Evolutionary conservation across 495 filamentous ascomycete species (phyloP).

Genomic region (Daldinia loculata): DNA sequence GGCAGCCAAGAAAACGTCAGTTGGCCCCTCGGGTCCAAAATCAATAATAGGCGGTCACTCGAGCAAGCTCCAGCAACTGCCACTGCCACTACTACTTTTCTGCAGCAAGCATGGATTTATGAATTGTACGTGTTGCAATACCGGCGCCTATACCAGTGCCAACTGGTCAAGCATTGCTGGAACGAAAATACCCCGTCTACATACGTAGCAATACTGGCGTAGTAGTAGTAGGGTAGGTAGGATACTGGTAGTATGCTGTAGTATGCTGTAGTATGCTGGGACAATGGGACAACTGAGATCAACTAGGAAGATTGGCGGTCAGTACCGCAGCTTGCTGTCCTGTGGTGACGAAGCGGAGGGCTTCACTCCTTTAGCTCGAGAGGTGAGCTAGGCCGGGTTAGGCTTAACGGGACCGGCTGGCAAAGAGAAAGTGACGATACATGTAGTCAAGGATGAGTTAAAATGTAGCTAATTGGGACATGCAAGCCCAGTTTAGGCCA

Average conservation of each 20-base stretch:
- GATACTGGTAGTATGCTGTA: background rate
- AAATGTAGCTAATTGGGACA: slow-evolving; percentile 9
- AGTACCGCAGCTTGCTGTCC: slow-evolving; percentile 31
- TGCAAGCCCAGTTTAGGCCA: slow-evolving; percentile 8
- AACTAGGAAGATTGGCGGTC: slow-evolving; percentile 42
- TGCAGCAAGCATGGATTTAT: slow-evolving; percentile 9
- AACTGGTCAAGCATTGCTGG: slow-evolving; percentile 40
- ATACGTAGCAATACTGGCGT: slow-evolving; percentile 10
- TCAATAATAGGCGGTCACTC: slow-evolving; percentile 38
- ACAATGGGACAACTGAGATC: slow-evolving; percentile 38
- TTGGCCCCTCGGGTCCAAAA: slow-evolving; percentile 33
- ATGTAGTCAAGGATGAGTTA: background rate
- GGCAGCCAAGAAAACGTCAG: slow-evolving; percentile 42
- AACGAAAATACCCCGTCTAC: slow-evolving; percentile 18
- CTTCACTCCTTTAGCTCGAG: slow-evolving; percentile 32
- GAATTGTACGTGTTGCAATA: slow-evolving; percentile 31
- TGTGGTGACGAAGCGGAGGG: slow-evolving; percentile 40
- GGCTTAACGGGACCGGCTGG: slow-evolving; percentile 33
- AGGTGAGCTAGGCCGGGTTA: slow-evolving; percentile 31
- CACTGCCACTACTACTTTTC: slow-evolving; percentile 4
- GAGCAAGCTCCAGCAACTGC: slow-evolving; percentile 14
- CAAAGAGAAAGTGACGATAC: slow-evolving; percentile 9
- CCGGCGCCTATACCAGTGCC: slow-evolving; percentile 34
- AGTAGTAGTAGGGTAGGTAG: background rate
- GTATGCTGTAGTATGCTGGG: background rate